phyloP scores from a whole-genome alignment of 2,329 filamentous ascomycete genomes.

The Epichloe gansuensis region DNA sequence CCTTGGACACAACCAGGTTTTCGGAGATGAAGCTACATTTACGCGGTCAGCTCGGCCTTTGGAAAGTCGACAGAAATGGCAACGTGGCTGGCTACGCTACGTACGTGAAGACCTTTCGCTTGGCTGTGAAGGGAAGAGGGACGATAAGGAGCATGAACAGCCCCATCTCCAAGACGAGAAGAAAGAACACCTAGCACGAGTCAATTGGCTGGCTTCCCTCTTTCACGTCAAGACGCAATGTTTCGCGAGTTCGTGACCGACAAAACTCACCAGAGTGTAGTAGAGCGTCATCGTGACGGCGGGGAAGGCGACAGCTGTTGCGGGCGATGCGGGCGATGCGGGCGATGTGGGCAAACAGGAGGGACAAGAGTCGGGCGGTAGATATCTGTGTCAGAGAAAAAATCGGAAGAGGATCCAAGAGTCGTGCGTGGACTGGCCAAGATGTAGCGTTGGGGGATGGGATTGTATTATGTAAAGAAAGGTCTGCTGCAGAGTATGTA shows the following conservation, averaged over 20 bases:
- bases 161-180: conserved; percentile 72
- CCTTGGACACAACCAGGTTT: conserved; percentile 70
- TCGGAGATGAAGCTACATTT: conserved; percentile 75
- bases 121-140: conserved; percentile 76
- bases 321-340: not conserved
- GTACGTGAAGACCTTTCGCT: conserved; percentile 71
- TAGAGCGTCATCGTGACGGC: conserved; percentile 42
- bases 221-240: too few relatives aligned
- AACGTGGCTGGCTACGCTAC: conserved; percentile 24
- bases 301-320: conserved; percentile 8
- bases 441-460: not conserved
- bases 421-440: not conserved
- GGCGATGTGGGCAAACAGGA: not conserved
- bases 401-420: not conserved
- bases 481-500: too few relatives aligned
- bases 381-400: too few relatives aligned
- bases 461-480: not conserved
- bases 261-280: conserved; percentile 37
- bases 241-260: not conserved
- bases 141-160: conserved; percentile 72
- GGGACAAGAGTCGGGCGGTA: not conserved
- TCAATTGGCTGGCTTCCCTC: conserved; percentile 11
- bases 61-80: not conserved
- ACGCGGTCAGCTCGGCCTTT: not conserved
- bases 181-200: conserved; percentile 58